Evolutionary conservation across 2,329 filamentous ascomycete species (phyloP).

Genomic region (Aspergillus eucalypticola): DNA sequence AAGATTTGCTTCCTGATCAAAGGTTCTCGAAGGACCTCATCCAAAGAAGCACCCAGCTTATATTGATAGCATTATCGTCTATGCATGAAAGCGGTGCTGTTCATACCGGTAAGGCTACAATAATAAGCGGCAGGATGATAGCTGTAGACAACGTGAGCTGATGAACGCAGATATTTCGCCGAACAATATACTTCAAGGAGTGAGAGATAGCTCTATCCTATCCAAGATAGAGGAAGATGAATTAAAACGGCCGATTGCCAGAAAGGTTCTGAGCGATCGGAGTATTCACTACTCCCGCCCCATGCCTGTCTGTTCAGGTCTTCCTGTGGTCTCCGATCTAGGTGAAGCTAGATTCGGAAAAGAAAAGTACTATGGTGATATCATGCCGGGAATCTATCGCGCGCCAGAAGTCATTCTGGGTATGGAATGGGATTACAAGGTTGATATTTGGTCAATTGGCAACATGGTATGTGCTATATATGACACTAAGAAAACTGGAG

Average conservation of each 20-base stretch:
- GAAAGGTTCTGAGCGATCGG: conserved; percentile 33
- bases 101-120: conserved; percentile 26
- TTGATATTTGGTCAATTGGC: conserved; percentile 36
- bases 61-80: conserved; percentile 25
- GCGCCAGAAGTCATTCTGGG: conserved; percentile 35
- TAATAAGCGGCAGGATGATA: not conserved
- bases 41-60: conserved; percentile 20
- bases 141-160: not conserved
- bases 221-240: conserved; percentile 32
- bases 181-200: conserved; percentile 34
- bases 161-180: conserved; percentile 31
- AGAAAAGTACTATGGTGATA: conserved; percentile 21
- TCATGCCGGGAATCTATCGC: conserved; percentile 32
- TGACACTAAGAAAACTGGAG: too few species aligned
- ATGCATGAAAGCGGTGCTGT: conserved; percentile 27
- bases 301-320: conserved; percentile 19
- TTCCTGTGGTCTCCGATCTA: conserved; percentile 32
- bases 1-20: conserved; percentile 12
- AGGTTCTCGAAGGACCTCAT: conserved; percentile 20
- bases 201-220: conserved; percentile 29
- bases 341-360: conserved; percentile 27
- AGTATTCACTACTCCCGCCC: conserved; percentile 30
- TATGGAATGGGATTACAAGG: conserved; percentile 31
- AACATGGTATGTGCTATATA: conserved; percentile 24
- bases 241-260: conserved; percentile 24